Base-by-base conservation (phyloP, 2,329 filamentous ascomycete genomes). In the Westerdykella ornata region DNA sequence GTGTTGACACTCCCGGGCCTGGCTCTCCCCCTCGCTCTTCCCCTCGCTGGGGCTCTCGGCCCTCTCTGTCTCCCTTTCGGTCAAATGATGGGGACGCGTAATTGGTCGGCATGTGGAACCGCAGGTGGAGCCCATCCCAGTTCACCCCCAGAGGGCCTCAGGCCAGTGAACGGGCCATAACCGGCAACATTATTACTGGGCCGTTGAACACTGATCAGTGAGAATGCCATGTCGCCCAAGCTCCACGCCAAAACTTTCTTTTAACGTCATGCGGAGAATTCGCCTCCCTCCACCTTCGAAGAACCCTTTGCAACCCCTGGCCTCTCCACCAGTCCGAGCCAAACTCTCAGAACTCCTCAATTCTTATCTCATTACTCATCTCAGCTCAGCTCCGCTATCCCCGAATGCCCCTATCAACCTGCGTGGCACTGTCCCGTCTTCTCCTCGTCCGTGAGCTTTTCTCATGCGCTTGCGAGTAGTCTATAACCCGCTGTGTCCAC, bases 1-100 rank as follows among this genome's bases (percentile, higher is more conserved):
- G 48, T 56, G 48, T 48, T 54, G 56, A 46, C 40, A 56, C 53
- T 51, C 37, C 44, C 30, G 22, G 37, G 42, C 30, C n/a, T n/a
- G 30, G 30, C 16, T 33, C 30, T 26, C 22, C 7, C 22, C 20
- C 20, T 22, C 20, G 5, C 20, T 5, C 5, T 22, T 22, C 20
- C 9, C n/a, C n/a, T n/a, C n/a, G n/a, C n/a, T n/a, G n/a, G n/a
- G n/a, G n/a, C n/a, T n/a, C n/a, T n/a, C n/a, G n/a, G n/a, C 22
- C 7, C 22, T 9, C 20, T 22, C 20, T 22, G 5, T 5, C 5
- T 22, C 9, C 20, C 9, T 26, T n/a, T 17, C n/a, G n/a, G 30
- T 33, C 30, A 9, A 38, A 37, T 19, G 17, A 30, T 5, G 30
- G n/a, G 14, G n/a, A 33, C 8, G 30, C 16, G 30, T 17, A 33